Evolutionary conservation across 2,329 filamentous ascomycete species (phyloP), one percentile per base, ranked within the genome.

Genomic region (Colletotrichum sidae): DNA sequence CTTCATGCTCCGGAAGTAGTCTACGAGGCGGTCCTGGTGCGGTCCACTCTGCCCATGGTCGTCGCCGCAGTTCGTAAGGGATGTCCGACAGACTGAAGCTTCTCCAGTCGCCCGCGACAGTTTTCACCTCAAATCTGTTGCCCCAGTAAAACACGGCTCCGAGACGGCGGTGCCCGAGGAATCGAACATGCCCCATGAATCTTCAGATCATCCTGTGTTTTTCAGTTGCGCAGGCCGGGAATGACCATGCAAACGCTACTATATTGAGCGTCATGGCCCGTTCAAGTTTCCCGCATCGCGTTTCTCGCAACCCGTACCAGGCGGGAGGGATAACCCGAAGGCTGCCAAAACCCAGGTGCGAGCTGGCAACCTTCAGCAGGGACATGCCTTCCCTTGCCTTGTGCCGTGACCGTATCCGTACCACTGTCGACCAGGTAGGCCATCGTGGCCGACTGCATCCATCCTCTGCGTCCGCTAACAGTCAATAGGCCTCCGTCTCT

Each of bases 111-210:
- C 41, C 46, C 46, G 38, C 35, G 25, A 51, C 8, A 17, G 41
- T 25, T 55, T 13, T 37, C 38, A 55, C 13, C 25, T 17, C 34
- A 51, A 15, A 45, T 65, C 57, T 65, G 52, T 42, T 55, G 56
- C 61, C 56, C 45, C 39, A 15, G 17, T 65, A 62, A 65, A 65
- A 62, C 58, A 65, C 62, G 62, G 52, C 58, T 53, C 62, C 62
- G 58, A 52, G 52, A 46, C 17, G 52, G 35, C 41, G 52, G 41
- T 56, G 41, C 46, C 58, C 52, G 58, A 47, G n/a, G 47, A 44
- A 44, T 58, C 55, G 55, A 51, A 33, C 8, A 34, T 11, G 37
- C 15, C 37, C 12, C 44, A 35, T 52, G 35, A 6, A 38, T 51
- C 15, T 50, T 17, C 41, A 37, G 25, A 42, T 65, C 62, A 52